phyloP scores from a whole-genome alignment of 495 filamentous ascomycete genomes.

The Penicillium antarcticum region DNA sequence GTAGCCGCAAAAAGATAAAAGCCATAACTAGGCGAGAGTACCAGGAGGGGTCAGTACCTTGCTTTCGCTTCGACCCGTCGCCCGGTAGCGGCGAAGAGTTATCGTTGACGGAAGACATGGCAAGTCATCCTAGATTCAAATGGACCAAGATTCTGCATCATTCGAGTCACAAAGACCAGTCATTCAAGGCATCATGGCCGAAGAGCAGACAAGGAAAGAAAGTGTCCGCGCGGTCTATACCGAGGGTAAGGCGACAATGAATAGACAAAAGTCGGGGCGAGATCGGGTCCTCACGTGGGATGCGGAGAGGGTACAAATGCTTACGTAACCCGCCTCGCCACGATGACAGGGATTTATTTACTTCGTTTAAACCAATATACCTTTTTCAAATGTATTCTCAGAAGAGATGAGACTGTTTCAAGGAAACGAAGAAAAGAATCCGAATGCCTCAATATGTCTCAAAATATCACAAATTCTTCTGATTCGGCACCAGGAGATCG shows the following conservation, averaged over 20 bases:
- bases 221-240: not conserved
- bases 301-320: constrained; percentile 24
- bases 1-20: not conserved
- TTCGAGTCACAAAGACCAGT: constrained; percentile 7
- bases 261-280: constrained; percentile 24
- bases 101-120: constrained; percentile 32
- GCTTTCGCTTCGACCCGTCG: constrained; percentile 34
- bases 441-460: too few relatives aligned
- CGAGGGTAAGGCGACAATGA: constrained; percentile 18
- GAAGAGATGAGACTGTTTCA: too few relatives aligned
- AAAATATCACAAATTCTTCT: too few relatives aligned
- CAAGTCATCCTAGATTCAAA: constrained; percentile 23
- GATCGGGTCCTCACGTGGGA: constrained; percentile 31
- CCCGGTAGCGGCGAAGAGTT: constrained; percentile 28
- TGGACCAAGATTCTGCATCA: constrained; percentile 23
- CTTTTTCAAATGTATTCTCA: too few relatives aligned
- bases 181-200: constrained; percentile 22
- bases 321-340: constrained; percentile 17
- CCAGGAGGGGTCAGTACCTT: constrained; percentile 19
- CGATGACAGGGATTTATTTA: too few relatives aligned
- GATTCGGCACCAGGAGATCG: too few relatives aligned
- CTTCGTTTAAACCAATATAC: too few relatives aligned
- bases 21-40: not conserved
- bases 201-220: too few relatives aligned
- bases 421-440: too few relatives aligned